Evolutionary conservation across 176 grass and related monocot species (phyloP).

Genomic region (Musa itinerans): DNA sequence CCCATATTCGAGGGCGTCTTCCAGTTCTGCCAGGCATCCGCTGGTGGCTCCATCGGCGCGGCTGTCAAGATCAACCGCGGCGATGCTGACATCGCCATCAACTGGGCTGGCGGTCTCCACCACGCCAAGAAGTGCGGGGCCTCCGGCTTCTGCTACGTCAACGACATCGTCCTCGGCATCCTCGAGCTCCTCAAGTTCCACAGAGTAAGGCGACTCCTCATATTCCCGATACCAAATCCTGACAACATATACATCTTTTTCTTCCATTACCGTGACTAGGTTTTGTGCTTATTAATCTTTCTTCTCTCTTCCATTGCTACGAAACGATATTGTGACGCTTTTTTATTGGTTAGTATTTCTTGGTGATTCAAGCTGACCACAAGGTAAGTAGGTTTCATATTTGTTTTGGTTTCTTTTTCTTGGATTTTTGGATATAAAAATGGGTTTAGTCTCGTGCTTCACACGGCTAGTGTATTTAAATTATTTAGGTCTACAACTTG

Average conservation of each 20-base stretch:
- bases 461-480: too few relatives aligned
- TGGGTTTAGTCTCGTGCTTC: too few relatives aligned
- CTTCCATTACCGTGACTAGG: not conserved
- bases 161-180: slow-evolving; percentile 20
- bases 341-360: too few relatives aligned
- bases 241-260: too few relatives aligned
- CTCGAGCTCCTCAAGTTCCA: slow-evolving; percentile 21
- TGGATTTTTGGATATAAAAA: too few relatives aligned
- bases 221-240: too few relatives aligned
- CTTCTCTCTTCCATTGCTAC: not conserved
- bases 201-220: not conserved
- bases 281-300: not conserved
- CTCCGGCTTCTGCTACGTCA: slow-evolving; percentile 24
- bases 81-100: slow-evolving; percentile 20
- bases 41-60: slow-evolving; percentile 19
- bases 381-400: too few relatives aligned
- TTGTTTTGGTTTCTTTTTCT: too few relatives aligned
- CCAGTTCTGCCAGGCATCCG: slow-evolving; percentile 18
- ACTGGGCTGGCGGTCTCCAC: slow-evolving; percentile 19
- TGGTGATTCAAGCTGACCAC: too few relatives aligned
- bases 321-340: too few relatives aligned
- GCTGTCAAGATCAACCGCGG: slow-evolving; percentile 20
- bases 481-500: too few relatives aligned
- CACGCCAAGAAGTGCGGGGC: slow-evolving; percentile 24
- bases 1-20: slow-evolving; percentile 11